Percentiles rank a stretch among this genome's conserved stretches.
These are phyloP conservation scores for Geotrichum restrictum DNA, from an alignment of 1,139 yeast species.

Conservation along the genomic window DNA sequence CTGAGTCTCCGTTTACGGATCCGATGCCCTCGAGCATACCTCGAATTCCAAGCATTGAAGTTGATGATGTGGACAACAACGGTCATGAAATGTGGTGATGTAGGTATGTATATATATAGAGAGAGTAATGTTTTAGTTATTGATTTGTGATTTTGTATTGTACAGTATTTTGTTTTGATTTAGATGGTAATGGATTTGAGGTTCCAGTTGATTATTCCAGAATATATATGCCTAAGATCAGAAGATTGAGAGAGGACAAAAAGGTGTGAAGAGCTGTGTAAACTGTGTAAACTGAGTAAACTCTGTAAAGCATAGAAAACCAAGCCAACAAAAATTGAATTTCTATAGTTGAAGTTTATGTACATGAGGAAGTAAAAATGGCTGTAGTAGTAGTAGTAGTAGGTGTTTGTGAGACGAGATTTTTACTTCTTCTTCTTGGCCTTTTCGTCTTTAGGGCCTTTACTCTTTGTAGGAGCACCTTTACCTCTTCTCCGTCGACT, in stretches of 20 bases:
- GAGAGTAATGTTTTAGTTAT: no score
- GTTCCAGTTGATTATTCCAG: no score
- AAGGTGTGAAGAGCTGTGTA: no score
- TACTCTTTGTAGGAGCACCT: slow-evolving; percentile 83
- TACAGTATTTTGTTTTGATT: no score
- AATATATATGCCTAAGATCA: no score
- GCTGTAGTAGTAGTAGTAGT: slow-evolving; percentile 27
- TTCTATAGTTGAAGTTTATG: slow-evolving; percentile 28
- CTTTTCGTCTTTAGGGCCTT: slow-evolving; percentile 42
- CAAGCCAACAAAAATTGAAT: background rate
- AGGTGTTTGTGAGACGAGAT: background rate
- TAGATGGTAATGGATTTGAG: no score
- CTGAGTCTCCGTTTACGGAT: background rate
- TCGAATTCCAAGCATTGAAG: background rate
- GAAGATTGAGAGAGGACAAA: no score
- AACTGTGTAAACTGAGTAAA: no score
- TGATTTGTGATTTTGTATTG: no score
- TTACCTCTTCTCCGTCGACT: slow-evolving; percentile 78
- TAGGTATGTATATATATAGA: no score
- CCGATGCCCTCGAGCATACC: background rate
- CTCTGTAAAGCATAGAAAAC: background rate
- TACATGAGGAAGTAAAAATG: slow-evolving; percentile 63
- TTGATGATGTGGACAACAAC: background rate
- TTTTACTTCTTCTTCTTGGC: slow-evolving; percentile 37
- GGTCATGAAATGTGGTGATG: no score